Evolutionary conservation across 2,329 filamentous ascomycete genomes (phyloP).

Genomic region (Botrytis hyacinthi): DNA sequence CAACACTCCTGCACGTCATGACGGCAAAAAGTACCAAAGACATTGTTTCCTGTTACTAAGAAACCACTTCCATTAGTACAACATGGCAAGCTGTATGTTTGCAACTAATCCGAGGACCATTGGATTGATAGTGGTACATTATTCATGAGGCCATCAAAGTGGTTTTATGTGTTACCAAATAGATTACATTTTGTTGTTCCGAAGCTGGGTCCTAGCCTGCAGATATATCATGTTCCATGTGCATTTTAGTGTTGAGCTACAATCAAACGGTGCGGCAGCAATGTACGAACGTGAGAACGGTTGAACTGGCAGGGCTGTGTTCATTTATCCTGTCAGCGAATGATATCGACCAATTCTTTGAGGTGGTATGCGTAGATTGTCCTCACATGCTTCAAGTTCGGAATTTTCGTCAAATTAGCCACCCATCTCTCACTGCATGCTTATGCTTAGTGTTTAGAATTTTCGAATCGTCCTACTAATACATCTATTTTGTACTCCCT

Average conservation of each 20-base stretch:
- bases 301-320: slow-evolving; percentile 12
- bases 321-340: slow-evolving; percentile 8
- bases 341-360: slow-evolving; percentile 13
- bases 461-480: slow-evolving; percentile 14
- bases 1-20: slow-evolving; percentile 2
- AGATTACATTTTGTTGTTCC: slow-evolving; percentile 9
- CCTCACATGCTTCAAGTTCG: slow-evolving; percentile 19
- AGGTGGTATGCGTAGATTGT: not conserved
- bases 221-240: slow-evolving; percentile 13
- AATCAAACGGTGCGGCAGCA: slow-evolving; percentile 11
- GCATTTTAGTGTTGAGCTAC: not conserved
- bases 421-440: slow-evolving; percentile 19
- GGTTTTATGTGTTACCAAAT: not conserved
- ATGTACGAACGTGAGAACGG: not conserved
- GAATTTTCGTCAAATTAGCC: slow-evolving; percentile 18
- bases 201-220: slow-evolving; percentile 6
- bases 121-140: not conserved
- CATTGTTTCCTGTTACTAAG: not conserved
- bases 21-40: not conserved
- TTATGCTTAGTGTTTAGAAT: slow-evolving; percentile 14
- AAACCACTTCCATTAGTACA: not conserved
- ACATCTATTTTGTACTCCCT: slow-evolving; percentile 9
- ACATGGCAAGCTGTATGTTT: not conserved
- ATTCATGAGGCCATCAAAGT: not conserved
- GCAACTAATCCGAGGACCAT: not conserved